Base-by-base conservation (phyloP, 2,329 filamentous ascomycete genomes). In the Ambrosiella xylebori region DNA sequence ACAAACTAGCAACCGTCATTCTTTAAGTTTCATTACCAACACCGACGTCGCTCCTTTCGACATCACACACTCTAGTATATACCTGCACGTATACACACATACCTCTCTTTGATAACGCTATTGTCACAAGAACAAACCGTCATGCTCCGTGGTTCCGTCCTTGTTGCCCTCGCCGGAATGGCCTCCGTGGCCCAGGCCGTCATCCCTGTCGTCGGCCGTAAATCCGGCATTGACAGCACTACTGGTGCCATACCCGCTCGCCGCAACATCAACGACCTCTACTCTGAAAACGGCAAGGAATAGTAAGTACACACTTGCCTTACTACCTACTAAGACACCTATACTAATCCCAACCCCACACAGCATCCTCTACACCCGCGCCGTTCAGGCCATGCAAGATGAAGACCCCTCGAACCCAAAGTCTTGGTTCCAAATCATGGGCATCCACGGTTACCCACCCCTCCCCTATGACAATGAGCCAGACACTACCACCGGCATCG, bases 361-460 rank as follows among this genome's bases (percentile, higher is more conserved):
- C 45, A 72, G 75, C 75, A 73, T 78, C 53, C 68, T 79, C 5
- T 76, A 75, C 62, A 68, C 79, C 27, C 71, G 71, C 45, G 72
- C 74, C 11, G 64, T 79, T 15, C 65, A 66, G 40, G 66, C 69
- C 19, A 68, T 79, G 61, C 71, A 77, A 58, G 67, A 67, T 2
- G 65, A 65, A 36, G 64, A 71, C 59, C 66, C 73, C 56, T 64
- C 66, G 4, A 70, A 78, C 41, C 68, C 69, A 52, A 62, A 69
- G 58, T 79, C 76, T 1, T 79, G 73, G 64, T 79, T 76, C 63
- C 71, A 76, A 57, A 65, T 80, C 59, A 65, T 68, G 54, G 76
- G 76, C 37, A 71, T 73, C 45, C 71, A 73, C 61, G 71, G 71
- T 37, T 65, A 68, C 62, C 74, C 74, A 1, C 72, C 67, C 38